Percentiles rank a stretch among this genome's conserved stretches.
Conservation (phyloP, 2,329 filamentous ascomycete genomes). For the Ilyonectria sp. region DNA sequence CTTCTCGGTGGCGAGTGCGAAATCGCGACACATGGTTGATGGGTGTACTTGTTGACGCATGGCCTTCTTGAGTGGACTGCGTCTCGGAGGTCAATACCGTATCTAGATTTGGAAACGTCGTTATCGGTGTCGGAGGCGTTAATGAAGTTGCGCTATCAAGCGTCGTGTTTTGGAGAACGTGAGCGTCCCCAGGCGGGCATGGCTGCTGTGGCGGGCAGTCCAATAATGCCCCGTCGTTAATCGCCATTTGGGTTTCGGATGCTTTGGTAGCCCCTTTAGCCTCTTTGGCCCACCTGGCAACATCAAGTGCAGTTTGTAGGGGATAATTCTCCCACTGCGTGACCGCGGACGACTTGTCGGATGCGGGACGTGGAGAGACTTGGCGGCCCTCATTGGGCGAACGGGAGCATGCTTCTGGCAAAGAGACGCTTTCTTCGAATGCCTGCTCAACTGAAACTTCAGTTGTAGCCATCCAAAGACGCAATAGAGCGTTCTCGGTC, state of each 20-base stretch:
- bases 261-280: not conserved
- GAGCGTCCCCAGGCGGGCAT: too few relatives aligned
- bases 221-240: not conserved
- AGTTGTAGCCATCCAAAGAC: constrained; percentile 37
- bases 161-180: not conserved
- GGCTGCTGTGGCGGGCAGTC: not conserved
- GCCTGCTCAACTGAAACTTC: constrained; percentile 17
- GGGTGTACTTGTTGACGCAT: not conserved
- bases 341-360: not conserved
- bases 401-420: not conserved
- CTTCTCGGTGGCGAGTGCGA: not conserved
- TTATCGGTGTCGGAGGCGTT: not conserved
- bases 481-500: constrained; percentile 57
- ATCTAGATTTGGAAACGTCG: not conserved
- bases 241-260: not conserved
- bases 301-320: not conserved
- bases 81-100: not conserved
- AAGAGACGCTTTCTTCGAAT: constrained; percentile 1
- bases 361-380: not conserved
- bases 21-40: not conserved
- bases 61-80: not conserved
- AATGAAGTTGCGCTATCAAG: not conserved
- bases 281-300: constrained; percentile 12
- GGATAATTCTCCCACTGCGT: constrained; percentile 22
- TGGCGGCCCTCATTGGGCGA: not conserved